Percentiles rank a stretch among this genome's conserved stretches.
Conservation (phyloP, 2,329 filamentous ascomycete species). For the Talaromyces atroroseus region DNA sequence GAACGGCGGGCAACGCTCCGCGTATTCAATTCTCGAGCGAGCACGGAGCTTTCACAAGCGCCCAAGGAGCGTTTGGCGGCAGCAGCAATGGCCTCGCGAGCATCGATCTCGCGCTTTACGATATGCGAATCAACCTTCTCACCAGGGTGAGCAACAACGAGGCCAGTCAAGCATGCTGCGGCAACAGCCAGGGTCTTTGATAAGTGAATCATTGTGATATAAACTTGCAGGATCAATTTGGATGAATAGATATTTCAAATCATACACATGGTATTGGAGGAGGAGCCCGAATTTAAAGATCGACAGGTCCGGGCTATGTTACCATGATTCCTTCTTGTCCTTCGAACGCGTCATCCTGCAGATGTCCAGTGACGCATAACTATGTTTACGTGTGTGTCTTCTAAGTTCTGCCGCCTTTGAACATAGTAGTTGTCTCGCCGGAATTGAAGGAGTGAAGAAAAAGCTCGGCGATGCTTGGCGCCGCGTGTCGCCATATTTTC, state of each 20-base stretch:
- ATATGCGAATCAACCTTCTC: slow-evolving; percentile 26
- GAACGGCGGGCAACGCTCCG: slow-evolving; percentile 26
- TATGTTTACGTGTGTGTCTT: not conserved
- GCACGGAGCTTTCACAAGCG: slow-evolving; percentile 20
- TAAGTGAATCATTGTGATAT: slow-evolving; percentile 19
- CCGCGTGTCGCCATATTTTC: too few relatives aligned
- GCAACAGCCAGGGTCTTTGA: slow-evolving; percentile 27
- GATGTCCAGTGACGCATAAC: slow-evolving; percentile 14
- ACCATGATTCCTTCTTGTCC: too few relatives aligned
- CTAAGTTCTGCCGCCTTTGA: too few relatives aligned
- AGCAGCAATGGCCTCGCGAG: slow-evolving; percentile 23
- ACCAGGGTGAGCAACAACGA: slow-evolving; percentile 27
- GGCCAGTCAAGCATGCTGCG: slow-evolving; percentile 23
- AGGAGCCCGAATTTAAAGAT: too few relatives aligned
- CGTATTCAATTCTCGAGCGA: slow-evolving; percentile 22
- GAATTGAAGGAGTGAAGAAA: too few relatives aligned
- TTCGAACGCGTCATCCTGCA: too few relatives aligned
- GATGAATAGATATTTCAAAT: too few relatives aligned
- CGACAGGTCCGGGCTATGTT: too few relatives aligned
- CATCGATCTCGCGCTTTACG: slow-evolving; percentile 25
- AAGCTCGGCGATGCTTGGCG: too few relatives aligned
- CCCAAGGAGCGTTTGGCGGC: slow-evolving; percentile 21
- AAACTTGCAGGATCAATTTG: too few relatives aligned
- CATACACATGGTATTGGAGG: too few relatives aligned
- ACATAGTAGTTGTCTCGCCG: too few relatives aligned